Base-by-base conservation (phyloP, 1,139 yeast genomes). In the Blastobotrys illinoisensis region DNA sequence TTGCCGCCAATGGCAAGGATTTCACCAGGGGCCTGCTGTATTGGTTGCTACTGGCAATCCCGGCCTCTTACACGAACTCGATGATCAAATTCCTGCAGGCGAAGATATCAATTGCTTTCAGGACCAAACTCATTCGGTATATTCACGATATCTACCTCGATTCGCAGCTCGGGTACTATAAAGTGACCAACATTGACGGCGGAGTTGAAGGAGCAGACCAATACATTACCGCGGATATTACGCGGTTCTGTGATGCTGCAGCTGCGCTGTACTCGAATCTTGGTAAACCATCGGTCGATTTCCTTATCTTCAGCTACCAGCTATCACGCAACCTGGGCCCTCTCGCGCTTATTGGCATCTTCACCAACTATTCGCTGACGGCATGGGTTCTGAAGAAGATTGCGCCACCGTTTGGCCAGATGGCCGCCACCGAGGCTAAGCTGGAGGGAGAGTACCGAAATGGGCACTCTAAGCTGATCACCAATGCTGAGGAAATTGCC, bases 401-500 rank as follows among this genome's bases (percentile, higher is more conserved):
- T 56, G 86, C 97, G 0, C 97, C 97, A 11, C 80, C 91, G 24
- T 88, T 91, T 69, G 96, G 96, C n/a, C 81, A 80, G 64, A 73
- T 90, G 55, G 81, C 91, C 18, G 82, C 93, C 46, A 74, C 76
- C 48, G 86, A 83, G 69, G 87, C 96, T 3, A 63, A 67, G 51
- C 79, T 91, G 40, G 97, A 91, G 71, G 97, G 97, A 55, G 86
- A 86, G 57, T 91, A 88, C 68, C 87, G 91, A 67, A 90, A 88
- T 63, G 88, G 88, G 60, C 96, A 91, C 66, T 76, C 90, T 63
- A 87, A 88, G 66, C 77, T 91, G 67, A 89, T 89, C 67, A 85
- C 88, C 55, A 91, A 91, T 66, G 86, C 91, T 63, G 97, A 91
- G 72, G 97, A 91, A 69, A 89, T 91, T 65, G 96, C 97, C 0